Conservation (phyloP, 1,284 basidiomycete species). For the Trametes sp. region DNA sequence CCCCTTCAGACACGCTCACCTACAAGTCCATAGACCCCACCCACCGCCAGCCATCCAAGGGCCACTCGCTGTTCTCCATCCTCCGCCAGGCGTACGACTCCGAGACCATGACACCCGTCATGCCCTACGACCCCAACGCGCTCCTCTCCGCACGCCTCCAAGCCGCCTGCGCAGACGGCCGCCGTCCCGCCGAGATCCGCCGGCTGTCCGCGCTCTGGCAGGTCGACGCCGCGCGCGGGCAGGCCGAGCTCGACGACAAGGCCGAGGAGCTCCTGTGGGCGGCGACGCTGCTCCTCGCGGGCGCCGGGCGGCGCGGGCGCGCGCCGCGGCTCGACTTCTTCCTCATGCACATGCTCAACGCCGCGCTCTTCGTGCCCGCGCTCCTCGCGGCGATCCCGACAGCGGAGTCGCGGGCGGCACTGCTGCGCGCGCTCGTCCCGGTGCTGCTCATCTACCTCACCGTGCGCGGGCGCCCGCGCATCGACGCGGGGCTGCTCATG, state of each 20-base stretch:
- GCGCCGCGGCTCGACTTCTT: conserved; percentile 72
- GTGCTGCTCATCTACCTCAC: conserved; percentile 53
- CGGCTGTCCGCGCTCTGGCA: conserved; percentile 59
- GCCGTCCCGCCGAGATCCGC: conserved; percentile 54
- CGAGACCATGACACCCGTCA: conserved; percentile 55
- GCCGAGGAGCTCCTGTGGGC: conserved; percentile 63
- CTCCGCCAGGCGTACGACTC: conserved; percentile 63
- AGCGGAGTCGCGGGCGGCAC: conserved; percentile 48
- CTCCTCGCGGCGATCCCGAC: conserved; percentile 50
- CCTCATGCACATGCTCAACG: conserved; percentile 75
- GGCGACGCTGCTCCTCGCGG: conserved; percentile 60
- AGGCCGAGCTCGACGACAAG: conserved; percentile 51
- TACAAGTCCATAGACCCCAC: conserved; percentile 1
- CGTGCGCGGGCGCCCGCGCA: conserved; percentile 64
- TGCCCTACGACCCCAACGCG: conserved; percentile 59
- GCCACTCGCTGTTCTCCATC: conserved; percentile 56
- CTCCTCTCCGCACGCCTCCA: conserved; percentile 47
- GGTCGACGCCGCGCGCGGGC: conserved; percentile 47
- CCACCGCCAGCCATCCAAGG: conserved; percentile 35
- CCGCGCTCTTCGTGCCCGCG: conserved; percentile 65
- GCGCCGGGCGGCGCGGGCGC: conserved; percentile 56
- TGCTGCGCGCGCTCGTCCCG: conserved; percentile 59
- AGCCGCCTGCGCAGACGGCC: conserved; percentile 47
- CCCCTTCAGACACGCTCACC: neutral
- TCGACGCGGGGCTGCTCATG: conserved; percentile 65